A percentile compares a stretch with the other conserved stretches of the same genome.
phyloP scores from a whole-genome alignment of 306 rosid species.

The Luffa aegyptiaca region DNA sequence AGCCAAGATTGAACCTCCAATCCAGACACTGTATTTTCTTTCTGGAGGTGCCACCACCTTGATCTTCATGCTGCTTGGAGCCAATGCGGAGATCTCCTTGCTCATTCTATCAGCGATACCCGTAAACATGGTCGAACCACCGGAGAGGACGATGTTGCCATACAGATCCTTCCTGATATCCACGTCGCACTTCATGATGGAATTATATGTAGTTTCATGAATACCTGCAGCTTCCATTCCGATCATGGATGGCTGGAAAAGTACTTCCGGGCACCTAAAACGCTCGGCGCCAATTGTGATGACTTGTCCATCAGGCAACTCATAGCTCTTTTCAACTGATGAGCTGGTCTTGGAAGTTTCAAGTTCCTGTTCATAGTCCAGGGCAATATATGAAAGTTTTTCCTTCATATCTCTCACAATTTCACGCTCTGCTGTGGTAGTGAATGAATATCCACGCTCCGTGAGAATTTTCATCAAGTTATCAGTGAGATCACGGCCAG shows the following conservation, averaged over 20 bases:
- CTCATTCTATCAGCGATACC: slow-evolving; percentile 99
- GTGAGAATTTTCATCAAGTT: slow-evolving; percentile 90
- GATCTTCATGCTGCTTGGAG: slow-evolving; percentile 99
- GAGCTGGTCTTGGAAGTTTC: slow-evolving; percentile 89
- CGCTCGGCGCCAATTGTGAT: slow-evolving; percentile 96
- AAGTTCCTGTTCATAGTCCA: slow-evolving; percentile 81
- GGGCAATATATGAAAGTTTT: slow-evolving; percentile 83
- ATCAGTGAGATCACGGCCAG: slow-evolving; percentile 97
- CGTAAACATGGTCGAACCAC: slow-evolving; percentile 96
- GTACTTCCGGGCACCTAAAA: slow-evolving; percentile 94
- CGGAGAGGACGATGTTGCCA: slow-evolving; percentile 94
- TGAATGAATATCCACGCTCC: slow-evolving; percentile 91
- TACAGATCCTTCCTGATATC: slow-evolving; percentile 97
- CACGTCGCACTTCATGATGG: slow-evolving; percentile 96
- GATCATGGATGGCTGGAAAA: slow-evolving; percentile 86
- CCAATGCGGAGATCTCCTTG: slow-evolving; percentile 91
- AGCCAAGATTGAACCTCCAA: slow-evolving; percentile 98
- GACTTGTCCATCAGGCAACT: slow-evolving; percentile 93
- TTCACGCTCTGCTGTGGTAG: slow-evolving; percentile 98
- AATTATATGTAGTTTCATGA: slow-evolving; percentile 97
- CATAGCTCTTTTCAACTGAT: slow-evolving; percentile 91
- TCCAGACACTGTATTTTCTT: slow-evolving; percentile 99
- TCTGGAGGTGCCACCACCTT: slow-evolving; percentile 99
- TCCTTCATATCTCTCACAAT: slow-evolving; percentile 98
- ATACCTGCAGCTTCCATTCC: slow-evolving; percentile 99